Conservation (phyloP, 306 rosid species). For the Citrullus amarus region DNA sequence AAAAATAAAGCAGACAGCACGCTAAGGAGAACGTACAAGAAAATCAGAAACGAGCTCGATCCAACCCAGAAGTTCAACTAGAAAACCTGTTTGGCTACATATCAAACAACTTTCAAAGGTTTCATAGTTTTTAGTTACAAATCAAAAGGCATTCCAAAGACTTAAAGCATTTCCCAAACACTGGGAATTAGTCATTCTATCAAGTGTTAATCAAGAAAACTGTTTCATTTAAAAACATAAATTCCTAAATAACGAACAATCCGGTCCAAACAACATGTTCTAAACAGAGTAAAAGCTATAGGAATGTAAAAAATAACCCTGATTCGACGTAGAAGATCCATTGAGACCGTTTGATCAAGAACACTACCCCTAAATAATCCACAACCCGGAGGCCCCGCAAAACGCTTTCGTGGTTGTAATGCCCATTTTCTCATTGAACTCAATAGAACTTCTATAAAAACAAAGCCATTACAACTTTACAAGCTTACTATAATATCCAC, state of each 20-base stretch:
- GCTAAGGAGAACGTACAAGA: slow-evolving; percentile 1
- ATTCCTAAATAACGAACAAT: neutral
- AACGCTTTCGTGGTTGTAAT: neutral
- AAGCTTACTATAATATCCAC: neutral
- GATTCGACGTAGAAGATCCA: neutral
- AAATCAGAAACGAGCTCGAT: neutral
- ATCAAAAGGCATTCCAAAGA: neutral
- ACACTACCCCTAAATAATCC: neutral
- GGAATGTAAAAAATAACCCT: neutral
- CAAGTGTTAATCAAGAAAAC: neutral
- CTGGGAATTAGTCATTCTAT: neutral
- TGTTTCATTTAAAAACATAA: neutral
- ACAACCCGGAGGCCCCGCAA: neutral
- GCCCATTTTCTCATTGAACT: neutral
- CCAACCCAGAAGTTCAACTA: neutral
- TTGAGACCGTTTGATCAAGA: neutral
- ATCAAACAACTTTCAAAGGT: neutral
- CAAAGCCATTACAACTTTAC: neutral
- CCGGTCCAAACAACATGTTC: neutral
- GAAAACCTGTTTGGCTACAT: neutral
- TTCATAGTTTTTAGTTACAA: neutral
- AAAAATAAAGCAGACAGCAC: slow-evolving; percentile 12
- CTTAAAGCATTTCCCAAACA: neutral
- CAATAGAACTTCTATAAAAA: neutral
- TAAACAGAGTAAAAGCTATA: neutral